A percentile compares a stretch with the other conserved stretches of the same genome.
Evolutionary conservation across 345 rosid genomes (phyloP).

Genomic region (Brassica cretica): DNA sequence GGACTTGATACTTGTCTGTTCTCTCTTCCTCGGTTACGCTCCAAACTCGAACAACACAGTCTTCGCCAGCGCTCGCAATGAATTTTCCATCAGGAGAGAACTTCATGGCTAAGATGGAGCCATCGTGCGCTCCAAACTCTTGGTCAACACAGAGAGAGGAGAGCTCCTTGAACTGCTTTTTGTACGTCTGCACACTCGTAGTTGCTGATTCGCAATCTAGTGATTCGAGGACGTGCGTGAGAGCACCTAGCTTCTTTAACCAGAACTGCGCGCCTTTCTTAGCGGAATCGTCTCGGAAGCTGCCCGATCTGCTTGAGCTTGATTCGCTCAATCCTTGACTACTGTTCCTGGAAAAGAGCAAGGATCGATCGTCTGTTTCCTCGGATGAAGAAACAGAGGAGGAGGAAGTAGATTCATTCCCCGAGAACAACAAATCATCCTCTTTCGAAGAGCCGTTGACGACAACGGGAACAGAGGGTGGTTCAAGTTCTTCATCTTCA

Average conservation of each 20-base stretch:
- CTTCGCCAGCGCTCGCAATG: conserved; percentile 79
- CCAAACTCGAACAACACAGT: conserved; percentile 71
- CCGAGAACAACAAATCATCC: conserved; percentile 32
- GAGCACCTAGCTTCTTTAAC: conserved; percentile 53
- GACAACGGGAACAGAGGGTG: not conserved
- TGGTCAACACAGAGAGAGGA: conserved; percentile 67
- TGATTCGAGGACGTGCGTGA: conserved; percentile 38
- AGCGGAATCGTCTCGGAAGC: conserved; percentile 30
- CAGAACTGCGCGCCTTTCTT: conserved; percentile 28
- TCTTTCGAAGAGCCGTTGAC: conserved; percentile 5
- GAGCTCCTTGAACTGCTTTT: conserved; percentile 59
- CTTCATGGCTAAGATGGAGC: conserved; percentile 70
- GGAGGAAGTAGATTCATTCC: conserved; percentile 44
- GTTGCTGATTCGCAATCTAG: conserved; percentile 37
- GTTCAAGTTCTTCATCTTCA: not conserved
- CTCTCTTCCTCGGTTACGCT: conserved; percentile 56
- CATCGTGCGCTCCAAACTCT: conserved; percentile 69
- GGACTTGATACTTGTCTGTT: conserved; percentile 37
- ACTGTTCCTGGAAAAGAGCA: conserved; percentile 9
- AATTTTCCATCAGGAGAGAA: conserved; percentile 68
- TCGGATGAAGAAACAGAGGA: conserved; percentile 39
- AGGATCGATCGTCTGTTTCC: conserved; percentile 16
- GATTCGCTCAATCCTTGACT: conserved; percentile 29
- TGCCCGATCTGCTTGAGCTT: conserved; percentile 23
- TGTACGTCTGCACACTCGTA: conserved; percentile 41